phyloP scores from a whole-genome alignment of 345 rosid genomes.

The Noccaea caerulescens region DNA sequence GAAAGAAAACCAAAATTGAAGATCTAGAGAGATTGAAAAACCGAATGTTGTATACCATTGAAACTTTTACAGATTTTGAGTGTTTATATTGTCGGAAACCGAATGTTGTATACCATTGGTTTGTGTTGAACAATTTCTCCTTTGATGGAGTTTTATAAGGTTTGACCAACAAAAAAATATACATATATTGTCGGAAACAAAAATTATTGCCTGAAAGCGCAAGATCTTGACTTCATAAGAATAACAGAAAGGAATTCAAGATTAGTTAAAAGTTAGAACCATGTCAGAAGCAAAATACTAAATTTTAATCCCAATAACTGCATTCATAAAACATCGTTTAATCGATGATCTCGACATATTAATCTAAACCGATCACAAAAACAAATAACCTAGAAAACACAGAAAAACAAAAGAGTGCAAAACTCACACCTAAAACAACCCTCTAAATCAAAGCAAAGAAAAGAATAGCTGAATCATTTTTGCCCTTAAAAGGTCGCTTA shows the following conservation, averaged over 20 bases:
- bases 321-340: slow-evolving; percentile 25
- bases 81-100: neutral
- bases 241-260: neutral
- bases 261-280: neutral
- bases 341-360: slow-evolving; percentile 16
- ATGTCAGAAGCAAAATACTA: neutral
- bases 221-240: neutral
- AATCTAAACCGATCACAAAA: slow-evolving; percentile 32
- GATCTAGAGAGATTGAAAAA: slow-evolving; percentile 5
- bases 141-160: no score
- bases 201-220: neutral
- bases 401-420: neutral
- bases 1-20: slow-evolving; percentile 17
- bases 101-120: no score
- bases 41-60: neutral
- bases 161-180: no score
- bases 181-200: neutral
- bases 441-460: slow-evolving; percentile 25
- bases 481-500: slow-evolving; percentile 18
- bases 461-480: slow-evolving; percentile 21
- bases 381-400: slow-evolving; percentile 24
- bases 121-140: no score
- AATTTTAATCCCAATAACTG: slow-evolving; percentile 13
- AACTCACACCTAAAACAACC: slow-evolving; percentile 23
- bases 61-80: neutral